phyloP scores from a whole-genome alignment of 2,329 filamentous ascomycete genomes.

The Sarocladium strictum region DNA sequence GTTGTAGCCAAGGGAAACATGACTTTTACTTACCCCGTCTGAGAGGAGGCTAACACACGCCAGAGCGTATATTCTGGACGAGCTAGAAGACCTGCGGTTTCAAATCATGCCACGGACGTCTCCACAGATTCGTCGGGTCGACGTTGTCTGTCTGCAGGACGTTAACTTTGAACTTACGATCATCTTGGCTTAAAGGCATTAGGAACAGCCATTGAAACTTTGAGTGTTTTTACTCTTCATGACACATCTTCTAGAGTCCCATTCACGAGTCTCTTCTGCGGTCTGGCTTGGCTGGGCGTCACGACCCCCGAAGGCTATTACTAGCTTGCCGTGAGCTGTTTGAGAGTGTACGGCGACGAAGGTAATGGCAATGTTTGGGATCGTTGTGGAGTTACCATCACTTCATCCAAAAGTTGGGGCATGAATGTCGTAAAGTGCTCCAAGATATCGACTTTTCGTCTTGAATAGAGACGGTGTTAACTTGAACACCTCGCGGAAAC shows the following conservation, averaged over 20 bases:
- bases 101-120: not conserved
- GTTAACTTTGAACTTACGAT: not conserved
- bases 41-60: not conserved
- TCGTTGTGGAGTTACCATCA: not conserved
- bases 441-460: no score
- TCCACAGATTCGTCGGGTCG: not conserved
- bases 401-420: not conserved
- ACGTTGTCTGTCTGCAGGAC: not conserved
- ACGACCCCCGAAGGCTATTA: not conserved
- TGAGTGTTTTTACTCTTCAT: not conserved
- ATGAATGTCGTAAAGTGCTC: no score
- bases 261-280: not conserved
- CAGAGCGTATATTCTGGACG: not conserved
- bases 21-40: not conserved
- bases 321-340: not conserved
- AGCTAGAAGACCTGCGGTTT: not conserved
- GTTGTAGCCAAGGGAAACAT: not conserved
- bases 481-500: no score
- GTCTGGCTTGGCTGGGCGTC: not conserved
- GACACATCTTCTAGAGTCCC: not conserved
- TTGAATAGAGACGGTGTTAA: no score
- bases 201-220: not conserved
- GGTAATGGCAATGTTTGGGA: constrained; percentile 1
- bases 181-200: not conserved
- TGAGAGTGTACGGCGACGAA: not conserved